These are phyloP conservation scores for Apiospora koreana DNA, from an alignment of 2,329 filamentous ascomycete species.

Conservation along the genomic window DNA sequence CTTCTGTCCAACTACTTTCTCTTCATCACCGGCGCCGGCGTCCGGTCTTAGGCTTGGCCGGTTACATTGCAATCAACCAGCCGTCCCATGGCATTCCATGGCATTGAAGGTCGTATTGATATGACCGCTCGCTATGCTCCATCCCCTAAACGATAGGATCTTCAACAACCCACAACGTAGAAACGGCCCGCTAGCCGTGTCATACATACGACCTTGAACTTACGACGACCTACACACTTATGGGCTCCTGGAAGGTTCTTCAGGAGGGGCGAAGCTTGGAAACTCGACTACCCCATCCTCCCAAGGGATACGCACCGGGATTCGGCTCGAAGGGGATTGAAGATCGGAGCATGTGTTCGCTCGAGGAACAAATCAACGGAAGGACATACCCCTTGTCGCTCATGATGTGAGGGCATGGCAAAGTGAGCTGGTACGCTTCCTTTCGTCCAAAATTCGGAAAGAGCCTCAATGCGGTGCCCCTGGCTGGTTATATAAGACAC, in stretches of 20 bases:
- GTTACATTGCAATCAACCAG: not conserved
- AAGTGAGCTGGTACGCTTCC: too few relatives aligned
- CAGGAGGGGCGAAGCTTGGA: not conserved
- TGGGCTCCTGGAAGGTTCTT: too few relatives aligned
- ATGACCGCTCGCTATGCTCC: not conserved
- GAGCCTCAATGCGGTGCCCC: not conserved
- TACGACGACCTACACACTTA: not conserved
- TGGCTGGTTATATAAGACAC: not conserved
- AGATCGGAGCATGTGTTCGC: not conserved
- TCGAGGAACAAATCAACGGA: not conserved
- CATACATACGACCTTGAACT: not conserved
- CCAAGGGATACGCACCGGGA: not conserved
- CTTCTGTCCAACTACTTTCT: not conserved
- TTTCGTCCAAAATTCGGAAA: not conserved
- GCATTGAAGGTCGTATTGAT: not conserved
- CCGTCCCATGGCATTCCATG: slow-evolving; percentile 3
- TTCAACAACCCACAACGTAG: not conserved
- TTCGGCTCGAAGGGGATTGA: not conserved
- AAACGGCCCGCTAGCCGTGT: not conserved
- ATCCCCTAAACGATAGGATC: not conserved
- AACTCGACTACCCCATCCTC: not conserved
- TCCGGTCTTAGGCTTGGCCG: not conserved
- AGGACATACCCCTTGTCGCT: not conserved
- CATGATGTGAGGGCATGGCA: not conserved
- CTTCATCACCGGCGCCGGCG: not conserved